A percentile compares a stretch with the other conserved stretches of the same genome.
Evolutionary conservation across 768 basidiomycete genomes (phyloP).

Genomic region (Guyanaporus albipodus): DNA sequence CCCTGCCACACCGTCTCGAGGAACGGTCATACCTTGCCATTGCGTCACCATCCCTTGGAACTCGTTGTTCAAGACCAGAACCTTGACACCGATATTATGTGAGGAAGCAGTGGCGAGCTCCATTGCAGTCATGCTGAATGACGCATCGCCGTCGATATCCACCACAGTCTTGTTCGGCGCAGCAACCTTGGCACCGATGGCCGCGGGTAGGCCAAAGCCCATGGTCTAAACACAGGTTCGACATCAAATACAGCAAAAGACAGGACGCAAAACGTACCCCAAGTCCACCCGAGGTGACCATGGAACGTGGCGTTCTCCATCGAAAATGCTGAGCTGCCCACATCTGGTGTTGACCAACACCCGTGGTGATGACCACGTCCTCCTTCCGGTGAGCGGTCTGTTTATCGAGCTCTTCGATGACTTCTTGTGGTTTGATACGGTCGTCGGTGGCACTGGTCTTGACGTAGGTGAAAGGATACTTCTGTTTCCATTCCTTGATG

Average conservation of each 20-base stretch:
- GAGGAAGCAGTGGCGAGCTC: constrained; percentile 93
- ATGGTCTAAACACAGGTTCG: constrained; percentile 62
- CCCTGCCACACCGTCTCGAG: not conserved
- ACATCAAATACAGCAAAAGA: not conserved
- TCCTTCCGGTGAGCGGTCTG: constrained; percentile 81
- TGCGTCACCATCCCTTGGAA: constrained; percentile 99
- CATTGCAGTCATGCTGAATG: constrained; percentile 99
- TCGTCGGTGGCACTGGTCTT: constrained; percentile 56
- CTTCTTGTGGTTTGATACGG: constrained; percentile 93
- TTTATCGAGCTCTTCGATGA: constrained; percentile 85
- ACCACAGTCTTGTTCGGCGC: constrained; percentile 90
- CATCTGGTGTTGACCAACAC: constrained; percentile 99
- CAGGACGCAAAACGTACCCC: constrained; percentile 57
- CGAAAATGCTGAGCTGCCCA: constrained; percentile 96
- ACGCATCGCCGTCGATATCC: constrained; percentile 97
- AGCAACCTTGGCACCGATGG: constrained; percentile 96
- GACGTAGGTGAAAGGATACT: constrained; percentile 87
- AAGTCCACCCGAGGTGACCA: constrained; percentile 93
- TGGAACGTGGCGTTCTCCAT: constrained; percentile 81
- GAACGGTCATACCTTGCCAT: constrained; percentile 78
- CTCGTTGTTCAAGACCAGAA: constrained; percentile 90
- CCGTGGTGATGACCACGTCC: constrained; percentile 84
- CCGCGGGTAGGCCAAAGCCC: constrained; percentile 94
- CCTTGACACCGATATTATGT: constrained; percentile 92
- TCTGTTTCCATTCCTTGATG: constrained; percentile 79